Evolutionary conservation across 1,139 yeast species (phyloP), one percentile per base, ranked within the genome.

Genomic region (Magnusiomyces suaveolens): DNA sequence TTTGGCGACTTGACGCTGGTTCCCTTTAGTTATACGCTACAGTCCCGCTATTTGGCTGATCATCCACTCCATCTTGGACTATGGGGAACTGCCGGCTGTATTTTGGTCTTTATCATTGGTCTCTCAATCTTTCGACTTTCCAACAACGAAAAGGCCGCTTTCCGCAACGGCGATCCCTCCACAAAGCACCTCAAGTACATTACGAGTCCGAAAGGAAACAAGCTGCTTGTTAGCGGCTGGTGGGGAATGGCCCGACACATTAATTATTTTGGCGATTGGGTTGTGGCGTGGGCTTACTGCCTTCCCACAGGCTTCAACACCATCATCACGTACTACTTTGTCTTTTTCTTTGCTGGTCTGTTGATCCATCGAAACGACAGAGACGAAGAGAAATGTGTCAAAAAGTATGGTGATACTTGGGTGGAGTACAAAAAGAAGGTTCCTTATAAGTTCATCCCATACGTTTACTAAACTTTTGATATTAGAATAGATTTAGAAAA

Each of bases 261-360:
- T 67, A 92, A 92, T 67, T 92, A 92, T 70, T 78, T 90, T 59
- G 98, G 98, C 43, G 98, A 92, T 71, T 89, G 97, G 94, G 67
- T 94, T 52, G 83, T 89, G 66, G 89, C 97, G 0, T 77, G 87
- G 74, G 82, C 95, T 47, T 90, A 96, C 95, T 89, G 97, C 69
- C 75, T 92, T 61, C 84, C 96, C 21, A 88, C 97, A 1, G 96
- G 96, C 16, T 81, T 84, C 64, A 76, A 74, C 58, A 85, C 95
- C 0, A 84, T 89, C 2, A 72, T 92, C 63, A 87, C 97, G 0
- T 92, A 92, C 67, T 92, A 86, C 70, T 92, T 88, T 66, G 84
- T 87, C 39, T 67, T 84, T 39, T 92, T 87, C 70, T 92, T 94
- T 71, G 94, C 87, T 0, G 73, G 82, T 2, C 77, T 92, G 64